Conservation (phyloP, 2,329 filamentous ascomycete species). For the Trichoderma gracile region DNA sequence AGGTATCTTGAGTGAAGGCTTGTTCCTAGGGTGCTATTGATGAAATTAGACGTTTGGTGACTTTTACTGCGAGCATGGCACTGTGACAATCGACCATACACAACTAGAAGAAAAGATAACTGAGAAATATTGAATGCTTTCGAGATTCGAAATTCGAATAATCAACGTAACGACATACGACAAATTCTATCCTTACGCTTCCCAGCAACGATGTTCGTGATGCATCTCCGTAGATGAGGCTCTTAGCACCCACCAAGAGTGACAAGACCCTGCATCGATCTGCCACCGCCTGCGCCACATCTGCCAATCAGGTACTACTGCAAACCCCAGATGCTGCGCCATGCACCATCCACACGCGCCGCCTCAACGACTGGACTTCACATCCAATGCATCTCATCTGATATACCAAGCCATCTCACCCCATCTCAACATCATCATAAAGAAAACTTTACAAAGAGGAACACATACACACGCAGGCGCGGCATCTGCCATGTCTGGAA, state of each 20-base stretch:
- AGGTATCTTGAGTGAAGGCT: no score
- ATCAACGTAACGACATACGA: neutral
- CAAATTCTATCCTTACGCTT: no score
- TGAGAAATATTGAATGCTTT: no score
- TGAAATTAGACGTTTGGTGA: no score
- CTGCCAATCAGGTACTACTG: constrained; percentile 5
- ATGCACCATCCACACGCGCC: constrained; percentile 5
- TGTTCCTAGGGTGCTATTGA: no score
- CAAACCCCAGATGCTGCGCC: constrained; percentile 16
- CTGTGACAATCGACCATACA: no score
- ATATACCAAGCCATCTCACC: constrained; percentile 3
- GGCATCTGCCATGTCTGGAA: constrained; percentile 15
- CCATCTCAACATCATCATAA: neutral
- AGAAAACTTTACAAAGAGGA: neutral
- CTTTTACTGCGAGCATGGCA: no score
- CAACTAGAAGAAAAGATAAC: no score
- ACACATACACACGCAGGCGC: neutral
- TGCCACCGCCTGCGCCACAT: constrained; percentile 20
- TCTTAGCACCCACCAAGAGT: neutral
- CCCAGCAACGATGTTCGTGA: no score
- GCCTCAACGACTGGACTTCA: neutral
- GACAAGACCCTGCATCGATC: neutral
- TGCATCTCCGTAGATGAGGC: neutral
- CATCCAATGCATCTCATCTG: neutral
- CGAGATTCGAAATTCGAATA: no score